Evolutionary conservation across 2,329 filamentous ascomycete species (phyloP).

Genomic region (Cryoendolithus antarcticus): DNA sequence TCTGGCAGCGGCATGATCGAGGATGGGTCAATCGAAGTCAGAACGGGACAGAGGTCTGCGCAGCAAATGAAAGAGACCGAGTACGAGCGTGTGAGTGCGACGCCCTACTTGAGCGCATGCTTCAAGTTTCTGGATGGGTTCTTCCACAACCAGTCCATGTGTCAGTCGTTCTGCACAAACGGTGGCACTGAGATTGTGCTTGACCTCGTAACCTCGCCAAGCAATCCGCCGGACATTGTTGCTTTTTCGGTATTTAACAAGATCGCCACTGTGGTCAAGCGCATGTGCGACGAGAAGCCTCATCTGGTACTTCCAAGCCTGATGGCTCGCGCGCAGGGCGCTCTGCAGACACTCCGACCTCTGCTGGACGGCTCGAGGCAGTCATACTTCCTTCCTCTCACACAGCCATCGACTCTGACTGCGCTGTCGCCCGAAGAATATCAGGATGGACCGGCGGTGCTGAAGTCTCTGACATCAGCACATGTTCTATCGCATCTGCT

Average conservation of each 20-base stretch:
- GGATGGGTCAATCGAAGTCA: neutral
- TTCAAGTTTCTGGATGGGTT: conserved; percentile 68
- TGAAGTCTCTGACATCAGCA: conserved; percentile 65
- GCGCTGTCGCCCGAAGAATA: conserved; percentile 14
- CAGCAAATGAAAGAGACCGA: conserved; percentile 25
- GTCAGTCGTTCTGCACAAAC: conserved; percentile 59
- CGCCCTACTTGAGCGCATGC: conserved; percentile 57
- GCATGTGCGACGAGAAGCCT: conserved; percentile 68
- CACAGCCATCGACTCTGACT: neutral
- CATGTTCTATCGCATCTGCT: conserved; percentile 66
- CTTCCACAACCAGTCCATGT: conserved; percentile 61
- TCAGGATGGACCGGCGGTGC: conserved; percentile 53
- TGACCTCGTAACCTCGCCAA: conserved; percentile 71
- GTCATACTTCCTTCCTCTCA: conserved; percentile 7
- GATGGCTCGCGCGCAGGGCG: conserved; percentile 58
- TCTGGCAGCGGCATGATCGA: conserved; percentile 3
- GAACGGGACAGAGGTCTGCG: neutral
- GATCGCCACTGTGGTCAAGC: conserved; percentile 60
- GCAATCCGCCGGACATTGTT: conserved; percentile 61
- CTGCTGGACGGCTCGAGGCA: conserved; percentile 37
- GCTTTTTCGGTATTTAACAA: conserved; percentile 56
- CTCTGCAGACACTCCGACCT: conserved; percentile 55
- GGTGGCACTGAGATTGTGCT: conserved; percentile 76
- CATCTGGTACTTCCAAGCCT: conserved; percentile 73
- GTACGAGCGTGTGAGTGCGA: conserved; percentile 12